These are phyloP conservation scores for Spiraea crenata DNA, from an alignment of 331 rosid genomes.

Conservation along the genomic window DNA sequence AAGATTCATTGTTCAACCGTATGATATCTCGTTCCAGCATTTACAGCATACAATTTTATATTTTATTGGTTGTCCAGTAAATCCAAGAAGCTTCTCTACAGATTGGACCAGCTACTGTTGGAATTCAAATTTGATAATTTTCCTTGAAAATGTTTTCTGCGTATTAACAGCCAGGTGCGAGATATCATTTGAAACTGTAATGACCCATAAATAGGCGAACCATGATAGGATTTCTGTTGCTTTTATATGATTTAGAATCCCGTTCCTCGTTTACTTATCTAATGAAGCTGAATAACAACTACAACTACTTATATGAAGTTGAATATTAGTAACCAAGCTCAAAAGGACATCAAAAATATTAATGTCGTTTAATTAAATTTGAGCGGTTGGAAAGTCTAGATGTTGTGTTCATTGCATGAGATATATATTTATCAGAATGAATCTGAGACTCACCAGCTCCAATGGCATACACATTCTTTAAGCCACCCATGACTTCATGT, in stretches of 20 bases:
- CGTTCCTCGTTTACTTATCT: neutral
- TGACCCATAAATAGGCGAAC: neutral
- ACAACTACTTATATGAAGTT: neutral
- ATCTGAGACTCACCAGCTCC: slow-evolving; percentile 69
- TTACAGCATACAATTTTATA: neutral
- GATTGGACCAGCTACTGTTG: neutral
- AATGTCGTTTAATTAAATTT: neutral
- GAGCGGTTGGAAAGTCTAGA: neutral
- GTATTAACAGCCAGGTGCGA: neutral
- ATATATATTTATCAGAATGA: neutral
- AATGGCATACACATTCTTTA: slow-evolving; percentile 74
- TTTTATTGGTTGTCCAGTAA: neutral
- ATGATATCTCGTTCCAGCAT: neutral
- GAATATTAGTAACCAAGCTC: neutral
- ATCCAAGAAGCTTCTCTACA: neutral
- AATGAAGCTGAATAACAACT: neutral
- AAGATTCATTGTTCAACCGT: neutral
- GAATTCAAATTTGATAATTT: neutral
- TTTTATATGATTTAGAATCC: neutral
- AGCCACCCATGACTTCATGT: slow-evolving; percentile 97
- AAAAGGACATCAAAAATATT: neutral
- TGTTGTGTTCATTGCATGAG: neutral
- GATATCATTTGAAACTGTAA: neutral
- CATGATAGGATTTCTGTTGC: neutral
- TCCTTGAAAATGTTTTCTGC: neutral